phyloP scores from a whole-genome alignment of 192 early-diverging fungal genomes.

The Gigaspora rosea region DNA sequence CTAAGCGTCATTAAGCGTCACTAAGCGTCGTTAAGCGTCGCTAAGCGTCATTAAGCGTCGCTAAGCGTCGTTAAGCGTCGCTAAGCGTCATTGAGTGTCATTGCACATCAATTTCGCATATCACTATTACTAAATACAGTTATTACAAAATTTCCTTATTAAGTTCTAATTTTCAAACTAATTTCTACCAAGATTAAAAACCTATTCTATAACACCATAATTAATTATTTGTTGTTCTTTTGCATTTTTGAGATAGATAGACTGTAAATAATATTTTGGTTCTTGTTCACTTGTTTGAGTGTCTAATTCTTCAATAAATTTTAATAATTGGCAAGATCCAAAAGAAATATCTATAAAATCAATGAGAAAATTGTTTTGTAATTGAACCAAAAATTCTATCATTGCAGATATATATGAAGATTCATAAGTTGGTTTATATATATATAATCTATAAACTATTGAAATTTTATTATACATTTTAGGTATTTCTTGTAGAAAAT shows the following conservation, averaged over 20 bases:
- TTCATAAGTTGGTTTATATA: background rate
- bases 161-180: too few species aligned
- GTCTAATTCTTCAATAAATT: background rate
- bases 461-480: background rate
- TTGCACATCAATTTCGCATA: too few species aligned
- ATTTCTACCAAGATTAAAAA: too few species aligned
- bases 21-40: too few species aligned
- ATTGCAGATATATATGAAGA: constrained; percentile 14
- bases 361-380: constrained; percentile 32
- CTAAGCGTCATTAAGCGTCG: too few species aligned
- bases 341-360: background rate
- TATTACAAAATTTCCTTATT: too few species aligned
- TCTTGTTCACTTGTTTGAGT: background rate
- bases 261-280: background rate
- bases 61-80: too few species aligned
- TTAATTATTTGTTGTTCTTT: background rate
- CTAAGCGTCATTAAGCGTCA: too few species aligned
- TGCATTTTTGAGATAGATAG: constrained; percentile 1
- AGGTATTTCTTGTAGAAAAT: background rate
- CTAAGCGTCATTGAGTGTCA: too few species aligned
- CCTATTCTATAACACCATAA: too few species aligned
- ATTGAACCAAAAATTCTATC: constrained; percentile 21
- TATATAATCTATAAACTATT: constrained; percentile 6
- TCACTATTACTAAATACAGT: too few species aligned
- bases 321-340: constrained; percentile 10